Conservation (phyloP, 2,329 filamentous ascomycete species). For the Knoxdaviesia capensis region DNA sequence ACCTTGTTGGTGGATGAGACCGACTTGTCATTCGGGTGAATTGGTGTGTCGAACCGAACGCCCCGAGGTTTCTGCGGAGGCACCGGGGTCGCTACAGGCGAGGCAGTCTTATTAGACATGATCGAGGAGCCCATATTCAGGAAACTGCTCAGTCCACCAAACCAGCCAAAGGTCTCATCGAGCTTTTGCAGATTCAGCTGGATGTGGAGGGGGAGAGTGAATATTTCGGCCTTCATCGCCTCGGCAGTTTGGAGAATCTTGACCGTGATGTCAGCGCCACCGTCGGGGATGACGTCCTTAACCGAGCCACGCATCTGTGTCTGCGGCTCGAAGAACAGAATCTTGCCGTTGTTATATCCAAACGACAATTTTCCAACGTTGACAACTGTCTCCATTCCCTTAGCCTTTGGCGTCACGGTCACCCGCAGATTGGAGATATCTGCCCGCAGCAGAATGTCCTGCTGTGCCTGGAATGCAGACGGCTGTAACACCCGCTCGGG, state of each 20-base stretch:
- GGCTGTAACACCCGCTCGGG: conserved; percentile 23
- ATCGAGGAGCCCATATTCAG: conserved; percentile 76
- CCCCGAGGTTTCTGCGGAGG: conserved; percentile 26
- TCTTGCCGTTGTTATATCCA: conserved; percentile 40
- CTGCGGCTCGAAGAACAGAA: conserved; percentile 39
- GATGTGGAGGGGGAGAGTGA: conserved; percentile 58
- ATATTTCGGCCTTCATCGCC: conserved; percentile 37
- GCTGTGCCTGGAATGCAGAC: conserved; percentile 17
- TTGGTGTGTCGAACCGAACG: conserved; percentile 36
- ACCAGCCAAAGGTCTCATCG: conserved; percentile 73
- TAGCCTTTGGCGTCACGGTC: neutral
- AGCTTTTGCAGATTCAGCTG: conserved; percentile 60
- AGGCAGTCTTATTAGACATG: conserved; percentile 44
- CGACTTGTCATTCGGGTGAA: conserved; percentile 25
- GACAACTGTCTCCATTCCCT: conserved; percentile 9
- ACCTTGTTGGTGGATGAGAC: conserved; percentile 40
- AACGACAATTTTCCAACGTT: conserved; percentile 25
- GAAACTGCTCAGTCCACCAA: conserved; percentile 81
- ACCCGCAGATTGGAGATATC: conserved; percentile 12
- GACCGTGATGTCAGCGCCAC: conserved; percentile 36
- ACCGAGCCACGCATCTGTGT: conserved; percentile 38
- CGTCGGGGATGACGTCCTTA: conserved; percentile 33
- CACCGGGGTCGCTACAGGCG: conserved; percentile 14
- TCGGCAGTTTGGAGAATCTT: conserved; percentile 25
- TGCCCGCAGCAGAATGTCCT: conserved; percentile 31